Base-by-base conservation (phyloP, 2,329 filamentous ascomycete species). In the Fusarium sp. region DNA sequence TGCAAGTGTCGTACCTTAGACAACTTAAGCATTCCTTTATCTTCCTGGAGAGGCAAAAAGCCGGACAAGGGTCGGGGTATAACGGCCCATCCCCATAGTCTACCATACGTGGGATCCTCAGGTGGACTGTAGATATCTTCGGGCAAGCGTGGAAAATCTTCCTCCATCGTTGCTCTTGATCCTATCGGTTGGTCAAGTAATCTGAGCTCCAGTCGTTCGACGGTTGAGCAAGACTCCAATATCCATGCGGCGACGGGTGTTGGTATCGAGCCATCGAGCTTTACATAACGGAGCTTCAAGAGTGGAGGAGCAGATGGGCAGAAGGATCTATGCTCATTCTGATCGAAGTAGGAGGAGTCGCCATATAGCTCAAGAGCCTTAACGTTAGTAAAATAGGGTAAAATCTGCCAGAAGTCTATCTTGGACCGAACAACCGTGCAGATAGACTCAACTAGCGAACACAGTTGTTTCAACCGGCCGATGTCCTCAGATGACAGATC, bases 21-120 rank as follows among this genome's bases (percentile, higher is more conserved):
- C 4, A 61, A 18, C 4, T 0, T 11, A 2, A 49, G 27, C 13
- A 18, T 4, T 2, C 7, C 3, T 4, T 8, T 20, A 12, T 29
- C 36, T 1, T 58, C 20, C 3, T 15, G 35, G 4, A 3, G 12
- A 15, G 55, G 55, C 9, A 63, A 27, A 13, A 63, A 62, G 15
- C 56, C 44, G 3, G 55, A 62, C 15, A 63, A 46, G 7, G 44
- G 60, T 31, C 31, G 46, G 3, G 60, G 60, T 33, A 61, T 62
- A 27, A 9, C 33, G 12, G 55, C 33, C 44, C 44, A 63, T 18
- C 36, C 60, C 12, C 11, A 4, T 22, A 20, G 8, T 18, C 25
- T 33, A 13, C 25, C 59, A 13, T 33, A 36, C 15, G n/a, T 29
- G 5, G 29, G 39, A 2, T 17, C 35, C 11, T n/a, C 33, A 8